Evolutionary conservation across 352 stramenopile species (phyloP), one percentile per base, ranked within the genome.

Genomic region (Phytophthora brassicae): DNA sequence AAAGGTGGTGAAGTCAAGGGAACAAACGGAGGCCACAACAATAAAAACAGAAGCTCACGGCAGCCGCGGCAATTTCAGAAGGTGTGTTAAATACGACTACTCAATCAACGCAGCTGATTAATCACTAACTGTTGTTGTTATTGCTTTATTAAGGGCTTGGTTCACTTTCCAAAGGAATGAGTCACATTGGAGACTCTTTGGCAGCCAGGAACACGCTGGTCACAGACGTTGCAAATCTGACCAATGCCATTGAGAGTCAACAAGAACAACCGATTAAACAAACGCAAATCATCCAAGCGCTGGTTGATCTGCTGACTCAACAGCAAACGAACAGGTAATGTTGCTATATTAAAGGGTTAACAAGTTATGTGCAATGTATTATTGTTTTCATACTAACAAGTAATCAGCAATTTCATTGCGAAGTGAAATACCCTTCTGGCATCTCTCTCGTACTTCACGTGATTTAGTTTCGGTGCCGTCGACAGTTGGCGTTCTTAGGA

Each of bases 341-440:
- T n/a, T n/a, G n/a, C n/a, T n/a, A n/a, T n/a, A n/a, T n/a, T n/a
- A n/a, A n/a, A n/a, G n/a, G n/a, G n/a, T n/a, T n/a, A n/a, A n/a
- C n/a, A n/a, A n/a, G n/a, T n/a, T n/a, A n/a, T n/a, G n/a, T n/a
- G n/a, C n/a, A n/a, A n/a, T n/a, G n/a, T n/a, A n/a, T n/a, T n/a
- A 28, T 45, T 24, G 14, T 22, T 17, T 47, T 36, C n/a, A 41
- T 13, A 23, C 13, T 26, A 39, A 9, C 28, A 48, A 39, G n/a
- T 47, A 56, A n/a, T 41, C 49, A 19, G 49, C 36, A 14, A 56
- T 47, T 16, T 56, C 49, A 6, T 56, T 39, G 2, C 49, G 22
- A 12, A 56, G 49, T 19, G 36, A 24, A 4, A 56, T 4, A 19
- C 49, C 49, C 36, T 24, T 56, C 35, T 48, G 49, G 28, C 49